A percentile compares a stretch with the other conserved stretches of the same genome.
Conservation (phyloP, 2,329 filamentous ascomycete species). For the Lanzia echinophila region DNA sequence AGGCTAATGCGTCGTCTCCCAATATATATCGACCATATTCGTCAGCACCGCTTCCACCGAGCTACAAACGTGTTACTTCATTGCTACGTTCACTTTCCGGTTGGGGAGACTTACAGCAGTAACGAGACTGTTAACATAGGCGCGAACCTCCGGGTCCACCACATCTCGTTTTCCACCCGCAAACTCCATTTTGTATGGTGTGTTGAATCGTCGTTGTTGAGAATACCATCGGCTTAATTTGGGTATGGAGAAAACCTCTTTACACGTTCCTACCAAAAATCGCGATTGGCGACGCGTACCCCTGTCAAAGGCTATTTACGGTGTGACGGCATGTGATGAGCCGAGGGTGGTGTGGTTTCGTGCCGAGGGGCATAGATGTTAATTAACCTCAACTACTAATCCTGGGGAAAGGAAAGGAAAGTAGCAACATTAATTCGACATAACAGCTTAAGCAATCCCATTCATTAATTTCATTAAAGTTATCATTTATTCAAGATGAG, state of each 20-base stretch:
- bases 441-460: background rate
- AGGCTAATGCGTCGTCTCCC: slow-evolving; percentile 87
- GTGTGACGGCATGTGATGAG: background rate
- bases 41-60: slow-evolving; percentile 75
- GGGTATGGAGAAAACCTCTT: slow-evolving; percentile 15
- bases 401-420: slow-evolving; percentile 1
- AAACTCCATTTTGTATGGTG: slow-evolving; percentile 44
- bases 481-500: slow-evolving; percentile 21
- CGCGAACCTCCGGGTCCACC: slow-evolving; percentile 87
- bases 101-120: slow-evolving; percentile 53
- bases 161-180: slow-evolving; percentile 48
- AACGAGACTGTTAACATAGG: slow-evolving; percentile 87
- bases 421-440: background rate
- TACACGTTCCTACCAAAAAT: slow-evolving; percentile 15
- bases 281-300: slow-evolving; percentile 6
- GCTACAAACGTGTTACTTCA: slow-evolving; percentile 43
- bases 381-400: background rate
- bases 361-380: slow-evolving; percentile 1
- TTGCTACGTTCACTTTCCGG: background rate
- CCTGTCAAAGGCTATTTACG: slow-evolving; percentile 5
- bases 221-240: background rate
- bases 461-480: background rate
- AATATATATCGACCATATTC: slow-evolving; percentile 79
- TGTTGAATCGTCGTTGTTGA: background rate
- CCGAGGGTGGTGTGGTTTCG: background rate